phyloP scores from a whole-genome alignment of 257 asterid genomes.

The Solanum virginianum region DNA sequence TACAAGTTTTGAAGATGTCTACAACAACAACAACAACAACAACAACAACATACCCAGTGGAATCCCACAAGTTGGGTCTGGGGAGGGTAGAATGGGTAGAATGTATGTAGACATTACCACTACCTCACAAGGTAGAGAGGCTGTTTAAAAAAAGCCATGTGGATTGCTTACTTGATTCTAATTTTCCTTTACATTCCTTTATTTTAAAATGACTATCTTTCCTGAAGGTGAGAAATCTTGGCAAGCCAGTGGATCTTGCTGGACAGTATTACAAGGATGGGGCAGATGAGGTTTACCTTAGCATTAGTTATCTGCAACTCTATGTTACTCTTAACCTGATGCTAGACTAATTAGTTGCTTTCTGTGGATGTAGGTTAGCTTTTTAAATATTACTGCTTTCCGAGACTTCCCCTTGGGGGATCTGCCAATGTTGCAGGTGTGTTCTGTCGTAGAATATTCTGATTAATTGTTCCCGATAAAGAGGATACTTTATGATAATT shows the following conservation, averaged over 20 bases:
- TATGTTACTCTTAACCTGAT: not conserved
- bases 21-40: no score
- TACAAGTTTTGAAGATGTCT: not conserved
- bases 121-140: no score
- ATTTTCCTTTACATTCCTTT: not conserved
- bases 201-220: not conserved
- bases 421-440: conserved; percentile 90
- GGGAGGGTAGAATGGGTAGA: no score
- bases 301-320: not conserved
- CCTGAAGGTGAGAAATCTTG: conserved; percentile 90
- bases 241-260: conserved; percentile 96
- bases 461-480: not conserved
- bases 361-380: conserved; percentile 56
- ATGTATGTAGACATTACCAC: no score
- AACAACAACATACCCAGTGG: no score
- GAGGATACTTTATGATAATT: not conserved
- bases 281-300: conserved; percentile 81
- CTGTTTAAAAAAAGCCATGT: not conserved
- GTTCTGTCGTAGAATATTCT: not conserved
- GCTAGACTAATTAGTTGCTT: not conserved
- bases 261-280: conserved; percentile 85
- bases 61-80: no score
- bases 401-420: conserved; percentile 97
- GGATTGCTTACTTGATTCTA: not conserved
- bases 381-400: conserved; percentile 89